These are phyloP conservation scores for Chlamydomonas asymmetrica DNA, from an alignment of 139 green algal genomes.

Conservation along the genomic window DNA sequence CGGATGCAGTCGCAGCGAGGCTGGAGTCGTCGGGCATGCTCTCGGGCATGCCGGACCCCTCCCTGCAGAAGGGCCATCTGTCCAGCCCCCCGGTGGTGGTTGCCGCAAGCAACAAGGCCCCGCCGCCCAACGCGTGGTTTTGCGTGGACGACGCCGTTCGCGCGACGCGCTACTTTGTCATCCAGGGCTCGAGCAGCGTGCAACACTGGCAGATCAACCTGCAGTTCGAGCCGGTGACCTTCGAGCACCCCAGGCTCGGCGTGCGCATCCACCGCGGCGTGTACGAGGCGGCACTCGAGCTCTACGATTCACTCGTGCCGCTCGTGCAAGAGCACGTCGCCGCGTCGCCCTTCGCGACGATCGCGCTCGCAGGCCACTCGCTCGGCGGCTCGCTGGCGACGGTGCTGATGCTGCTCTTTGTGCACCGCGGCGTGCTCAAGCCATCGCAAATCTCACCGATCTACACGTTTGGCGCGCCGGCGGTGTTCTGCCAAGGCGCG, in stretches of 20 bases:
- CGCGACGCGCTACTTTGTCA: constrained; percentile 70
- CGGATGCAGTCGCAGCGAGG: neutral
- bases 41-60: neutral
- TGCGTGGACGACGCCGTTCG: constrained; percentile 66
- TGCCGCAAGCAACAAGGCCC: constrained; percentile 9
- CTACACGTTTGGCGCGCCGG: constrained; percentile 92
- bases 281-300: constrained; percentile 79
- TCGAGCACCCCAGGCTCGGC: constrained; percentile 74
- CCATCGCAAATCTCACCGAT: constrained; percentile 60
- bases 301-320: constrained; percentile 86
- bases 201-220: constrained; percentile 83
- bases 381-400: constrained; percentile 88
- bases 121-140: constrained; percentile 67
- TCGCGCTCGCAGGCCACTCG: constrained; percentile 76
- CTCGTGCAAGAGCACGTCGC: constrained; percentile 80
- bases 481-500: constrained; percentile 83
- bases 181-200: constrained; percentile 84
- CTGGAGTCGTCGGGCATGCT: neutral
- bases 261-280: constrained; percentile 86
- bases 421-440: constrained; percentile 74
- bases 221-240: constrained; percentile 94
- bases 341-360: constrained; percentile 26
- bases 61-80: neutral
- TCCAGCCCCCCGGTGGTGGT: constrained; percentile 1
- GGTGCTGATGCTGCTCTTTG: constrained; percentile 88